Evolutionary conservation across 2,329 filamentous ascomycete genomes (phyloP).

Genomic region (Fusarium sp.): DNA sequence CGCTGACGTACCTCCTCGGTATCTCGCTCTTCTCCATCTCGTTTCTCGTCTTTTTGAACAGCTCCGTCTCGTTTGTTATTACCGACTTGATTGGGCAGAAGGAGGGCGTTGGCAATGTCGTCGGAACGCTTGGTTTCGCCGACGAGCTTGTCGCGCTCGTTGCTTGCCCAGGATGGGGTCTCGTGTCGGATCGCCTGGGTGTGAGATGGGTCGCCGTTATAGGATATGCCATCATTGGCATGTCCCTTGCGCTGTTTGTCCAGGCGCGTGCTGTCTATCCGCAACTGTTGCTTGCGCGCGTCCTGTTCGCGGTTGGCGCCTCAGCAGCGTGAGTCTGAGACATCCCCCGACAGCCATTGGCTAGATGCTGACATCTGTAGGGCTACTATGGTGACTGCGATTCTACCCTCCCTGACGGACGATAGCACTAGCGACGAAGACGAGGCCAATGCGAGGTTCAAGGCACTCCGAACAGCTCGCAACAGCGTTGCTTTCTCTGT

Average conservation of each 20-base stretch:
- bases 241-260: slow-evolving; percentile 83
- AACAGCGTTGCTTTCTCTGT: slow-evolving; percentile 75
- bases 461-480: slow-evolving; percentile 57
- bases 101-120: slow-evolving; percentile 79
- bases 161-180: slow-evolving; percentile 83
- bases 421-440: slow-evolving; percentile 53
- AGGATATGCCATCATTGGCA: slow-evolving; percentile 85
- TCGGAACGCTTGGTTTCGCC: slow-evolving; percentile 86
- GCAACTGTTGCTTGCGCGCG: slow-evolving; percentile 83
- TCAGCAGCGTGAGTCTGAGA: slow-evolving; percentile 77
- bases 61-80: slow-evolving; percentile 85
- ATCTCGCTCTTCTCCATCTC: slow-evolving; percentile 89
- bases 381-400: slow-evolving; percentile 96
- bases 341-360: background rate
- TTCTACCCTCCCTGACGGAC: slow-evolving; percentile 79
- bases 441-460: slow-evolving; percentile 45
- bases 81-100: slow-evolving; percentile 84
- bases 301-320: slow-evolving; percentile 91
- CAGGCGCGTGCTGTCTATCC: slow-evolving; percentile 91
- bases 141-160: slow-evolving; percentile 86
- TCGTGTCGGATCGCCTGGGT: slow-evolving; percentile 81
- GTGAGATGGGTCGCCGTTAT: slow-evolving; percentile 79
- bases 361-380: slow-evolving; percentile 49
- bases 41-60: slow-evolving; percentile 91
- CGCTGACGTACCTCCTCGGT: slow-evolving; percentile 81